Evolutionary conservation across 202 grass and related monocot genomes (phyloP), one percentile per base, ranked within the genome.

Genomic region (Hordeum pubiflorum): DNA sequence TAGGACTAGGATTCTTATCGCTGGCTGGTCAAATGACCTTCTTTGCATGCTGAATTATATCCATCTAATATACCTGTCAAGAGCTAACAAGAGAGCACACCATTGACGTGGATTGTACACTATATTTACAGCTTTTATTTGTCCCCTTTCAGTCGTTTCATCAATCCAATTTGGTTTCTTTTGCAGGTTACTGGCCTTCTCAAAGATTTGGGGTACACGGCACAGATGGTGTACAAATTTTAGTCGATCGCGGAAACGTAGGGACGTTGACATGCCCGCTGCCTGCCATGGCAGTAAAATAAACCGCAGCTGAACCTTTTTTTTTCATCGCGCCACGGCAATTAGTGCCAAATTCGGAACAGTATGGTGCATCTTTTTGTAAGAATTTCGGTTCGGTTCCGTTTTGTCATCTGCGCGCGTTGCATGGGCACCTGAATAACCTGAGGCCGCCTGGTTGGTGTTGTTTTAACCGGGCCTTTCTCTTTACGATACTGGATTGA

Each of bases 211-310:
- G 92, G 91, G 82, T 97, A 97, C 85, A 89, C 87, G 0, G 68
- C 79, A 34, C 88, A 91, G 0, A 94, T 93, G 94, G 92, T 97
- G 39, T 97, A 93, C 88, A 97, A 94, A 81, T 94, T 97, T 76
- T 97, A 97, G 87, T 5, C 27, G 13, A 7, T 15, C 10, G 7
- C 2, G 38, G 59, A 60, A 75, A 82, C 59, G 57, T 37, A 78
- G 79, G 7, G 22, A 21, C 7, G 13, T 66, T 55, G 87, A 79
- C 87, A 75, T 85, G 40, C 72, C 33, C 78, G 52, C 79, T 69
- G 23, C 60, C 39, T 26, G 21, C 22, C 67, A 33, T 59, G 20
- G 48, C 59, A 74, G 24, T 66, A 37, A 48, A 89, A 79, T 89
- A 74, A 82, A 74, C 75, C 50, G 27, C 48, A 52, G 22, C 65